Evolutionary conservation across 495 filamentous ascomycete genomes (phyloP), one percentile per base, ranked within the genome.

Genomic region (Achaetomiella virescens): DNA sequence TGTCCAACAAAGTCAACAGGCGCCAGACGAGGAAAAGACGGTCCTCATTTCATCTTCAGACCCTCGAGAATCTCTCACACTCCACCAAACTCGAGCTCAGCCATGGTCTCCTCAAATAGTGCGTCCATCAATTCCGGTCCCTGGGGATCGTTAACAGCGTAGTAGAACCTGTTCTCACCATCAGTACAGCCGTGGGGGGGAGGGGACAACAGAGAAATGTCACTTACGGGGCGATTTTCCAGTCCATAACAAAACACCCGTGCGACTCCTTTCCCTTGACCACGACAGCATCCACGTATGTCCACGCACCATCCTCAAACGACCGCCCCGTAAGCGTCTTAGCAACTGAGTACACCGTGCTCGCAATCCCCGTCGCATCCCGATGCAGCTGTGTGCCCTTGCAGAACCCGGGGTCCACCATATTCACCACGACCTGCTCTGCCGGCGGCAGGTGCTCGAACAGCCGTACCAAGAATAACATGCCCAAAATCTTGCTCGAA

Each of bases 61-160:
- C 22, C 40, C 66, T 64, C 4, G 31, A 50, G 9, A 12, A 46
- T 50, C 15, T 35, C 21, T 18, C 61, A 37, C 18, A 66, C 68
- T 37, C 58, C 61, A 15, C 69, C 70, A 55, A 75, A 76, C 2
- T 59, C 55, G 41, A 77, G 53, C 58, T 77, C 74, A 1, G 59
- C 55, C 57, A 77, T 43, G 7, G 71, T 77, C 53, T 78, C 75
- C 37, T 72, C 44, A 72, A 69, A 79, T 2, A 74, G 44, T 20
- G 20, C 50, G 48, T 27, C 3, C 43, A 42, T 17, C 47, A 61
- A 21, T 41, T 43, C 17, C 50, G 52, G 24, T 6, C 24, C 37
- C 18, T 51, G 6, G 7, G 22, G 15, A 18, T 2, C 17, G 29
- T 36, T 38, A 10, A 38, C 22, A 20, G 61, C 72, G 62, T 66